Percentiles rank a stretch among this genome's conserved stretches.
These are phyloP conservation scores for Pichia sp. DNA, from an alignment of 1,139 yeast genomes.

Conservation along the genomic window DNA sequence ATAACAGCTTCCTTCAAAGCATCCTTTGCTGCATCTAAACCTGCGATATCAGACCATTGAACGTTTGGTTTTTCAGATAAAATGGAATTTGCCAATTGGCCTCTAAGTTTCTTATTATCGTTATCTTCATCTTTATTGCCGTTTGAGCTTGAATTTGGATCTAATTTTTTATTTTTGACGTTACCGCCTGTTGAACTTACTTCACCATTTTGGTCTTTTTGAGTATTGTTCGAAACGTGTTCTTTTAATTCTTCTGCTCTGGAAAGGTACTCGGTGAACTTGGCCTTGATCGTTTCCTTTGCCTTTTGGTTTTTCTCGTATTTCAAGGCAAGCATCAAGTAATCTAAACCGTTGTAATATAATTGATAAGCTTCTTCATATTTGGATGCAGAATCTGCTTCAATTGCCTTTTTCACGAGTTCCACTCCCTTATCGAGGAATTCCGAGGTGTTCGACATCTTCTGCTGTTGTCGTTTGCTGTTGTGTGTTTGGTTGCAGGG, in stretches of 20 bases:
- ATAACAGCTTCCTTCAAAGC: constrained; percentile 99
- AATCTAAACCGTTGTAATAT: constrained; percentile 92
- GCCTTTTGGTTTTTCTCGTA: constrained; percentile 92
- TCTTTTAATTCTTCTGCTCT: constrained; percentile 95
- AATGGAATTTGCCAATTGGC: constrained; percentile 92
- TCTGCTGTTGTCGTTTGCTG: too few species aligned
- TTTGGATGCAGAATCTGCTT: constrained; percentile 86
- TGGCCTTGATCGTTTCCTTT: constrained; percentile 84
- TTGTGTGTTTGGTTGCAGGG: too few species aligned
- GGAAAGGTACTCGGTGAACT: constrained; percentile 86
- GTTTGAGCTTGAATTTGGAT: constrained; percentile 39
- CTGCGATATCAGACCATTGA: constrained; percentile 98
- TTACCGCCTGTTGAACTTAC: constrained; percentile 51
- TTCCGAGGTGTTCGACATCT: constrained; percentile 54
- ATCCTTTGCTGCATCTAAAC: constrained; percentile 90
- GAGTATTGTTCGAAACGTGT: constrained; percentile 70
- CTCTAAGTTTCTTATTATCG: constrained; percentile 83
- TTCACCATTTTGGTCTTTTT: constrained; percentile 47
- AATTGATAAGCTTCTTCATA: constrained; percentile 94
- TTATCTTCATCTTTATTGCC: constrained; percentile 67
- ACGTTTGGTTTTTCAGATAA: constrained; percentile 90
- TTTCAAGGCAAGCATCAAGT: constrained; percentile 92
- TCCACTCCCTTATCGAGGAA: constrained; percentile 93
- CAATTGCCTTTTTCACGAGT: constrained; percentile 90
- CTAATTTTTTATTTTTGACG: constrained; percentile 56